These are phyloP conservation scores for Candida adriatica DNA, from an alignment of 805 yeast species.

Conservation along the genomic window DNA sequence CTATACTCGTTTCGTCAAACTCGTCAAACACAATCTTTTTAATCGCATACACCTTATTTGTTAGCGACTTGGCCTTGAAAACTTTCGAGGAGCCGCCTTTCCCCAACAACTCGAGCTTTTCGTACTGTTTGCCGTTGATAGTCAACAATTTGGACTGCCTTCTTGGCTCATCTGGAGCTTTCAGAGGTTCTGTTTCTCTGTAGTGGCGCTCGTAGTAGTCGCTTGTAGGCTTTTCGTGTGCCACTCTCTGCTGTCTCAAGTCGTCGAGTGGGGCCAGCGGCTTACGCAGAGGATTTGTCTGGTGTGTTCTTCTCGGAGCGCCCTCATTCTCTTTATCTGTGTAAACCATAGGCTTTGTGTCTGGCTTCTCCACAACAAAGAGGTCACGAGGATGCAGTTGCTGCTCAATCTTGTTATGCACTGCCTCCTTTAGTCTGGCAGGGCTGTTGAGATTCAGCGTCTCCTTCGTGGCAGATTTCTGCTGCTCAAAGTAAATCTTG, in stretches of 20 bases:
- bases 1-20: conserved; percentile 65
- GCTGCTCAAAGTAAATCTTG: conserved; percentile 30
- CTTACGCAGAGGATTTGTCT: conserved; percentile 9
- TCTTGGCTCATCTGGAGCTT: conserved; percentile 18
- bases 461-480: conserved; percentile 27
- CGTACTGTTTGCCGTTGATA: conserved; percentile 61
- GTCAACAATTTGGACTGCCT: conserved; percentile 22
- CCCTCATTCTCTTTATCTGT: conserved; percentile 11
- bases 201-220: conserved; percentile 15
- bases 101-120: conserved; percentile 72
- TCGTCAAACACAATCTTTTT: conserved; percentile 78
- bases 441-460: conserved; percentile 20
- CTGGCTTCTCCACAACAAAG: conserved; percentile 11
- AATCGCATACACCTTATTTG: conserved; percentile 63
- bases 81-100: conserved; percentile 93
- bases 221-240: conserved; percentile 1
- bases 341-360: conserved; percentile 8
- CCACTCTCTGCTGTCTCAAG: conserved; percentile 6
- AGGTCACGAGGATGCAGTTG: conserved; percentile 21
- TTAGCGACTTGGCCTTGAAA: conserved; percentile 60
- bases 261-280: conserved; percentile 18
- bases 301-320: conserved; percentile 3
- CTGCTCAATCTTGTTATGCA: conserved; percentile 18
- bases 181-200: conserved; percentile 18
- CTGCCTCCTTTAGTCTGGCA: conserved; percentile 15